phyloP scores from a whole-genome alignment of 2,329 filamentous ascomycete species.

The Venturia nashicola region DNA sequence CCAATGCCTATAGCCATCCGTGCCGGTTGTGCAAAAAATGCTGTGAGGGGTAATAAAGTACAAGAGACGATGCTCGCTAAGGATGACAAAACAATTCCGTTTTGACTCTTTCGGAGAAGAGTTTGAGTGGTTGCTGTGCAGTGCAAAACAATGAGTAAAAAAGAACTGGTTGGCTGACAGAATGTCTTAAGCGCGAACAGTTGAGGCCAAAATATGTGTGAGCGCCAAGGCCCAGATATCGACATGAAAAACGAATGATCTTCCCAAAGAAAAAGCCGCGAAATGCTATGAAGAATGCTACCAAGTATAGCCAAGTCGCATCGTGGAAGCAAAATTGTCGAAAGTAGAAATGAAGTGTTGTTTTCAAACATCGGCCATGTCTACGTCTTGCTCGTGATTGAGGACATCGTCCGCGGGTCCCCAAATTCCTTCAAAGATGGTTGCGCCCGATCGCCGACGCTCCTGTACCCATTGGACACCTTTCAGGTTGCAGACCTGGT shows the following conservation, averaged over 20 bases:
- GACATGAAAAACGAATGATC: background rate
- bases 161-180: background rate
- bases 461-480: constrained; percentile 70
- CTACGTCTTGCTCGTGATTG: constrained; percentile 38
- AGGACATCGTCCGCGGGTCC: constrained; percentile 61
- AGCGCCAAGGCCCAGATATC: background rate
- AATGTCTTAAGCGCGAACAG: background rate
- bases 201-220: background rate
- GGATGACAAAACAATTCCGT: background rate
- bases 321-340: background rate
- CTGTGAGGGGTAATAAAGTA: background rate
- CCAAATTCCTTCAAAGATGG: constrained; percentile 92
- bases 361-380: constrained; percentile 46
- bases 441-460: constrained; percentile 76
- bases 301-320: background rate
- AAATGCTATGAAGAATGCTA: background rate
- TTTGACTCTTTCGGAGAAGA: background rate
- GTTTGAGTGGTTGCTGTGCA: background rate
- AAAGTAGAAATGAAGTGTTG: background rate
- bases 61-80: background rate
- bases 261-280: background rate
- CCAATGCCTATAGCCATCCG: constrained; percentile 1
- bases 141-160: background rate
- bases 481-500: constrained; percentile 59
- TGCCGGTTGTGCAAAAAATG: background rate